Evolutionary conservation across 2,329 filamentous ascomycete species (phyloP).

Genomic region (Xylaria sp.): DNA sequence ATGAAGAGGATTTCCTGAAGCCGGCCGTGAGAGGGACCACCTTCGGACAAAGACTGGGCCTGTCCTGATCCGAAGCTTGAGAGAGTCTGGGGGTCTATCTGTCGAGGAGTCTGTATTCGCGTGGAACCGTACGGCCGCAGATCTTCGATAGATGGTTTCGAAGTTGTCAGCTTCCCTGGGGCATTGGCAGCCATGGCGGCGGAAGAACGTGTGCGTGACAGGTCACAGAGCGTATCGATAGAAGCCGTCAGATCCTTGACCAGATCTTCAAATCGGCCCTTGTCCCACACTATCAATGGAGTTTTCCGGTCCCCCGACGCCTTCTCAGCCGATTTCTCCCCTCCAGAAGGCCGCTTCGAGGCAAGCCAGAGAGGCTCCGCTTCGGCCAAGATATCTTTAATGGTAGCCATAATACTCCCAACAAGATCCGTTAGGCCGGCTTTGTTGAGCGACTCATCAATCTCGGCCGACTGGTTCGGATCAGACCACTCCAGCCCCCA

Average conservation of each 20-base stretch:
- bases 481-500: constrained; percentile 86
- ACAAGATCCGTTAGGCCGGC: constrained; percentile 79
- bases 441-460: constrained; percentile 72
- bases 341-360: constrained; percentile 54
- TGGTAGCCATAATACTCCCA: constrained; percentile 77
- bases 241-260: constrained; percentile 76
- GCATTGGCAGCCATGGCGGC: constrained; percentile 44
- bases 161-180: constrained; percentile 45
- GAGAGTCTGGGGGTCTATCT: constrained; percentile 61
- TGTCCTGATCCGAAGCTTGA: constrained; percentile 54
- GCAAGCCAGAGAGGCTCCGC: constrained; percentile 73
- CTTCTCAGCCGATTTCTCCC: constrained; percentile 46
- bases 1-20: constrained; percentile 57
- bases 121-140: constrained; percentile 62
- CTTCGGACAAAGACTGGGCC: constrained; percentile 46
- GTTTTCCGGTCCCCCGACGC: constrained; percentile 56
- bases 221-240: constrained; percentile 79
- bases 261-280: constrained; percentile 75
- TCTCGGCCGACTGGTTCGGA: constrained; percentile 70
- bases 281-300: constrained; percentile 68
- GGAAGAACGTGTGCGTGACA: constrained; percentile 69
- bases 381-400: constrained; percentile 79
- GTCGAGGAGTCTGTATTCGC: constrained; percentile 65
- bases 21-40: constrained; percentile 37
- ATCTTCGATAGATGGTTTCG: constrained; percentile 50